Evolutionary conservation across 176 grass and related monocot genomes (phyloP).

Genomic region (Cenchrus americanus): DNA sequence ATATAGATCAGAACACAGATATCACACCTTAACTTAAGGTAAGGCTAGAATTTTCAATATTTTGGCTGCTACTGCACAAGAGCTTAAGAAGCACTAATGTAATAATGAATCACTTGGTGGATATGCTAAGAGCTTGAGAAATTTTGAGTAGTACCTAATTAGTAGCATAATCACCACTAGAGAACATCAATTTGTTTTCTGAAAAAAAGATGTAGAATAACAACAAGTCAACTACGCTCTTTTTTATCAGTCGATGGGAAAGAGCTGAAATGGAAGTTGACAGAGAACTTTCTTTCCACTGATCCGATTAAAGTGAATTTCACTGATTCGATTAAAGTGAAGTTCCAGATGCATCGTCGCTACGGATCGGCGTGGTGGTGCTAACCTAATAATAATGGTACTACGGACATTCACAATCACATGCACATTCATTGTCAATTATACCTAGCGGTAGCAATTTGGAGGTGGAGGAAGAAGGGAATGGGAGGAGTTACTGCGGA

Average conservation of each 20-base stretch:
- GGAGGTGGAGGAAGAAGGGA: no score
- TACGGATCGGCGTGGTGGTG: background rate
- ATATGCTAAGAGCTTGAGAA: background rate
- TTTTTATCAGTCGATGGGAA: background rate
- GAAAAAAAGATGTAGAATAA: background rate
- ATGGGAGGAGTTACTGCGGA: no score
- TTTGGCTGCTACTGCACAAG: background rate
- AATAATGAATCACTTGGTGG: background rate
- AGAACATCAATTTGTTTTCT: background rate
- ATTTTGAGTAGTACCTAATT: background rate
- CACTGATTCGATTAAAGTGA: no score
- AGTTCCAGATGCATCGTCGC: background rate
- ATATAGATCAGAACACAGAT: background rate
- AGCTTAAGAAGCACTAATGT: no score
- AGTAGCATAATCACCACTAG: background rate
- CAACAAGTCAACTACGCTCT: background rate
- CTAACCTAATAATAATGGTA: conserved; percentile 1
- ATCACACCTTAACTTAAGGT: background rate
- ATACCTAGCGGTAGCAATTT: no score
- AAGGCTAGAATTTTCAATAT: conserved; percentile 1
- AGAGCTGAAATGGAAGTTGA: background rate
- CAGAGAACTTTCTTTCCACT: background rate
- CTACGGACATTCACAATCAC: no score
- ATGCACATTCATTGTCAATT: no score
- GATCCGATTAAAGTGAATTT: background rate